Percentiles rank a stretch among this genome's conserved stretches.
Conservation (phyloP, 2,329 filamentous ascomycete species). For the Rhinocladiella similis region DNA sequence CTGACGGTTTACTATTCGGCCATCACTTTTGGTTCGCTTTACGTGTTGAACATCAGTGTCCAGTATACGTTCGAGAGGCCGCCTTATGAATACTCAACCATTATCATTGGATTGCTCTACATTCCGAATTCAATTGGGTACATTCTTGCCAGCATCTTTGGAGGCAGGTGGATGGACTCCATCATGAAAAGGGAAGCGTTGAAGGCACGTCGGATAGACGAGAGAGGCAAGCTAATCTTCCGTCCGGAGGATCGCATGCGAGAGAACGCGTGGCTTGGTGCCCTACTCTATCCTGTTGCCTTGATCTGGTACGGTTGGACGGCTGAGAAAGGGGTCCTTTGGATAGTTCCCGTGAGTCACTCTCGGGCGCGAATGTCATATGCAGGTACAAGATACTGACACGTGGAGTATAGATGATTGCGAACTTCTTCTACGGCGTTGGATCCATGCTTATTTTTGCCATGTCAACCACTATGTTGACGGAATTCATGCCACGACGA, state of each 20-base stretch:
- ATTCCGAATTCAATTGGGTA: conserved; percentile 76
- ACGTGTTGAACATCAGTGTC: conserved; percentile 75
- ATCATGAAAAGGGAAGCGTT: conserved; percentile 78
- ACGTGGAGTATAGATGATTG: conserved; percentile 48
- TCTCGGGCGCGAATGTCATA: conserved; percentile 7
- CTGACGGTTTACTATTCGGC: conserved; percentile 73
- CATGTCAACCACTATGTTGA: conserved; percentile 76
- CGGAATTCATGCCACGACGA: conserved; percentile 74
- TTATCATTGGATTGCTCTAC: conserved; percentile 74
- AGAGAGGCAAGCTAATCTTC: conserved; percentile 64
- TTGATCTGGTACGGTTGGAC: conserved; percentile 80
- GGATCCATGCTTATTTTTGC: conserved; percentile 78
- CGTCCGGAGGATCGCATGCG: conserved; percentile 79
- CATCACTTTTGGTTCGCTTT: conserved; percentile 73
- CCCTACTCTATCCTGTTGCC: conserved; percentile 67
- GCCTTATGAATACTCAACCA: conserved; percentile 68
- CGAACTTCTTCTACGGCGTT: conserved; percentile 72
- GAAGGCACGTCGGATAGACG: conserved; percentile 69
- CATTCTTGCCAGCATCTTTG: conserved; percentile 65
- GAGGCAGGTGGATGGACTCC: conserved; percentile 74
- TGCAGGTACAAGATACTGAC: conserved; percentile 24
- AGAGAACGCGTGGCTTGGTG: conserved; percentile 78
- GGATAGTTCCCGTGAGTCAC: conserved; percentile 55
- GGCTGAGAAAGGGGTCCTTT: conserved; percentile 61
- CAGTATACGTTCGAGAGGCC: conserved; percentile 65